Evolutionary conservation across 2,329 filamentous ascomycete species (phyloP), one percentile per base, ranked within the genome.

Genomic region (Thelonectria blattea): DNA sequence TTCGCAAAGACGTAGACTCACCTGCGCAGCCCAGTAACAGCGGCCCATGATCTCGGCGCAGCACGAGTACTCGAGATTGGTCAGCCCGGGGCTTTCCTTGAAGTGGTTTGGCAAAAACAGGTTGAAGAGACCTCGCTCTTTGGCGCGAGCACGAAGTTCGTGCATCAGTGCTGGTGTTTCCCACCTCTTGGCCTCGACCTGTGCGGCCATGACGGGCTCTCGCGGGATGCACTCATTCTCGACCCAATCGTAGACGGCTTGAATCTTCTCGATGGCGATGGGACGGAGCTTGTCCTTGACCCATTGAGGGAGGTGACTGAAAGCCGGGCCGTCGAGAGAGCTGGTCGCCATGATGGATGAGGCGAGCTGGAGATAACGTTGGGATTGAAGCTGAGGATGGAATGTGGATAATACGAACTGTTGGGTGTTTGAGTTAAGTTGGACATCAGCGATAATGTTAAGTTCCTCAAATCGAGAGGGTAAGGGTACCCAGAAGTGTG

Each of bases 51-150:
- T 89, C 79, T 97, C 93, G 22, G 93, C 93, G 91, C 96, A 96
- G 70, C 97, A 81, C 10, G 92, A 93, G 74, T 97, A 97, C 78
- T 97, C 93, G 56, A 97, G 81, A 76, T 97, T 97, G 60, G 87
- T 91, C 79, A 92, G 95, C 12, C 93, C 93, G n/a, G 92, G 91
- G 6, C 91, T 93, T 79, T 96, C 91, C 75, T 90, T 91, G 83
- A 96, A 97, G 78, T 96, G 92, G 69, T 90, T 92, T 61, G 93
- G 91, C 68, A 97, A 77, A 81, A 97, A 97, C 86, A 97, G 88
- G 78, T 97, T 97, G 92, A 93, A 97, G 50, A 97, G 81, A 1
- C 93, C 93, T 17, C 93, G 82, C 65, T 88, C 83, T 73, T 83
- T 85, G 41, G 92, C 93, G 74, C 45, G 52, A 7, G 51, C 47